Conservation (phyloP, 768 basidiomycete genomes). For the Termitomyces eurrhizus region DNA sequence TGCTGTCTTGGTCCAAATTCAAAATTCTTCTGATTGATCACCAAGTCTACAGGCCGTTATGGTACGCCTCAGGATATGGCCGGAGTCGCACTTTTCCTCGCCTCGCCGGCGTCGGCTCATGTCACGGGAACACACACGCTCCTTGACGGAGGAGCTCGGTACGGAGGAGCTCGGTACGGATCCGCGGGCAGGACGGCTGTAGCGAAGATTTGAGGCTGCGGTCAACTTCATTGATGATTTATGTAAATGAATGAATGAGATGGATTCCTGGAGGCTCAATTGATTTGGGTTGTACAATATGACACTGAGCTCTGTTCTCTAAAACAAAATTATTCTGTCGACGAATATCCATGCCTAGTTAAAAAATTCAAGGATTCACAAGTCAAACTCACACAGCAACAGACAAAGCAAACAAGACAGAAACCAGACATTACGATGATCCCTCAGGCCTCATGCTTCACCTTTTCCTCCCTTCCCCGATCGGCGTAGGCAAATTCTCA, state of each 20-base stretch:
- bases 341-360: neutral
- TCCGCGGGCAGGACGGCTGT: neutral
- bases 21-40: neutral
- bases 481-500: slow-evolving; percentile 16
- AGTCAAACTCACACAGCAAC: neutral
- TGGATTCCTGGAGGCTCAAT: neutral
- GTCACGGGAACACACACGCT: slow-evolving; percentile 71
- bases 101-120: slow-evolving; percentile 71
- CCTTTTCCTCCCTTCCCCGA: slow-evolving; percentile 14
- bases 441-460: neutral
- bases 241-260: neutral
- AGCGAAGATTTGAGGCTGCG: neutral
- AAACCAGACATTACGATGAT: too few species aligned
- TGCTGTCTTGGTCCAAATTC: slow-evolving; percentile 23
- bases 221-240: too few species aligned
- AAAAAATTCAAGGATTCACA: neutral
- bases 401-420: neutral
- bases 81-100: slow-evolving; percentile 65
- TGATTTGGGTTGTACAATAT: neutral
- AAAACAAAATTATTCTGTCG: neutral
- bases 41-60: slow-evolving; percentile 48
- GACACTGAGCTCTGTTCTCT: neutral
- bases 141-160: slow-evolving; percentile 63
- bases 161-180: too few species aligned
- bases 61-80: slow-evolving; percentile 67